Conservation (phyloP, 176 grass and related monocot genomes). For the Musa beccarii region DNA sequence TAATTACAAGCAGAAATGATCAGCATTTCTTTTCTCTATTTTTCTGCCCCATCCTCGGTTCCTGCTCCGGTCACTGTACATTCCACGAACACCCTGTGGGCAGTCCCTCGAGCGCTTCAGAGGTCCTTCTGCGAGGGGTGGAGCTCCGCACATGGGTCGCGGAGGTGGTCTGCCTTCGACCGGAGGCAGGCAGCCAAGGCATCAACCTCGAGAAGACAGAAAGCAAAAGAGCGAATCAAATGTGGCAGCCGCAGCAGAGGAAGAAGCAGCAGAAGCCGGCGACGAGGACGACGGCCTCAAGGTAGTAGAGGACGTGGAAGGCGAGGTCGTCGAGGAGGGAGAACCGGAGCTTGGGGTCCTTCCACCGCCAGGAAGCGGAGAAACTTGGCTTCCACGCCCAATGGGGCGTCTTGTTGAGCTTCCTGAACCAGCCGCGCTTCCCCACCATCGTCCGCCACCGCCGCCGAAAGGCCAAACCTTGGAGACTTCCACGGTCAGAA, state of each 20-base stretch:
- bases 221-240: conserved; percentile 4
- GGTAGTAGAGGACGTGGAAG: conserved; percentile 53
- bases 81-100: not conserved
- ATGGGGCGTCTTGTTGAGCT: conserved; percentile 25
- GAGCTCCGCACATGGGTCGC: no score
- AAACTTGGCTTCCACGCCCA: conserved; percentile 21
- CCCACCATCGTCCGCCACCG: no score
- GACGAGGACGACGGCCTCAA: conserved; percentile 61
- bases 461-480: no score
- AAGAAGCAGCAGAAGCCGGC: conserved; percentile 43
- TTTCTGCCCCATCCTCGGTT: not conserved
- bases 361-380: conserved; percentile 20
- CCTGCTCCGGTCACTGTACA: not conserved
- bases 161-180: no score
- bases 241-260: conserved; percentile 26
- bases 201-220: not conserved
- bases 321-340: conserved; percentile 53
- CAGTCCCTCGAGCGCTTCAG: not conserved
- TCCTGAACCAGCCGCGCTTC: conserved; percentile 25
- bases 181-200: not conserved
- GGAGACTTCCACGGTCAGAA: no score
- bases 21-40: not conserved
- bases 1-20: no score
- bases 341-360: conserved; percentile 26
- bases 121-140: no score